phyloP scores from a whole-genome alignment of 129 eudicot genomes.

The Rutidosis leptorrhynchoides region DNA sequence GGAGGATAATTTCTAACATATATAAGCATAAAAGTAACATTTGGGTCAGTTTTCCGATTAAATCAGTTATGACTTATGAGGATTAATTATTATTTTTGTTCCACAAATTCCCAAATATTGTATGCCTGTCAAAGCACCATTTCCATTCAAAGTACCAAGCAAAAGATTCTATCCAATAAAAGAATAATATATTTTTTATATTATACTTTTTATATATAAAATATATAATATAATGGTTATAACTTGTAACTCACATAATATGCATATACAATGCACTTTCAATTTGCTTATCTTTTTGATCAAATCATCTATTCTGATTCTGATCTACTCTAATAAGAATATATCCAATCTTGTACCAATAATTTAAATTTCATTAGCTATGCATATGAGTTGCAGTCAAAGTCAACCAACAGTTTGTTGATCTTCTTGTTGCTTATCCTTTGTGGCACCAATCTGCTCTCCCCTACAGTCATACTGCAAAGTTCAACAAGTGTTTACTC shows the following conservation, averaged over 20 bases:
- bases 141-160: slow-evolving; percentile 15
- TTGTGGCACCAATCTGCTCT: slow-evolving; percentile 46
- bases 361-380: slow-evolving; percentile 4
- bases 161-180: slow-evolving; percentile 16
- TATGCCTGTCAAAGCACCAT: slow-evolving; percentile 18
- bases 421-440: slow-evolving; percentile 82
- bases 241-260: slow-evolving; percentile 25
- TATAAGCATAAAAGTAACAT: too few species aligned
- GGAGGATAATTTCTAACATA: too few species aligned
- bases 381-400: slow-evolving; percentile 28
- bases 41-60: not conserved
- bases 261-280: slow-evolving; percentile 26
- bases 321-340: slow-evolving; percentile 34
- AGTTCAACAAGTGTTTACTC: not conserved
- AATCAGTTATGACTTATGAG: not conserved
- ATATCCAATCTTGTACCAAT: slow-evolving; percentile 19
- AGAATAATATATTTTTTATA: slow-evolving; percentile 24
- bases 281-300: slow-evolving; percentile 24
- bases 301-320: slow-evolving; percentile 28
- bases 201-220: slow-evolving; percentile 4
- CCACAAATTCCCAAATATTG: slow-evolving; percentile 22
- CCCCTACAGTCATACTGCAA: slow-evolving; percentile 44
- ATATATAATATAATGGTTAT: slow-evolving; percentile 18
- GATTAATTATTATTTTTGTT: not conserved
- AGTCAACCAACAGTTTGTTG: slow-evolving; percentile 63